phyloP scores from a whole-genome alignment of 495 filamentous ascomycete species.

The Hypomontagnella monticulosa region DNA sequence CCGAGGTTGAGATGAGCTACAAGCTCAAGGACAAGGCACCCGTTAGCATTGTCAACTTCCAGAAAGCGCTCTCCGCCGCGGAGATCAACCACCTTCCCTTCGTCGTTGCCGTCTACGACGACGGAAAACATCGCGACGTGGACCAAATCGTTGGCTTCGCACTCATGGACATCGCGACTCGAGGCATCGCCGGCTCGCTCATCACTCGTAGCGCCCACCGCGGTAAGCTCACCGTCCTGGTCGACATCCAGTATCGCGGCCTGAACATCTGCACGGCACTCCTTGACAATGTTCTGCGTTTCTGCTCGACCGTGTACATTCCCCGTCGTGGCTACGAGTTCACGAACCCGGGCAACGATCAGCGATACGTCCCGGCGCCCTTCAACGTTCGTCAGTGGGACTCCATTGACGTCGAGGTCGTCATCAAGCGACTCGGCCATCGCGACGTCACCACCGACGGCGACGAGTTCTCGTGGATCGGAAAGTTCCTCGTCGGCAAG shows the following conservation, averaged over 20 bases:
- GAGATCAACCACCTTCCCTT: conserved; percentile 48
- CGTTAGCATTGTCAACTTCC: conserved; percentile 31
- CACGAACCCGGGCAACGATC: conserved; percentile 37
- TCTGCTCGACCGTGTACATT: conserved; percentile 39
- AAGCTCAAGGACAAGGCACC: conserved; percentile 46
- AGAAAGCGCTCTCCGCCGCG: conserved; percentile 39
- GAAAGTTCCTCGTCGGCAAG: conserved; percentile 34
- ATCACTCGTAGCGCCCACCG: conserved; percentile 9
- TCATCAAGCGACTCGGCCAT: conserved; percentile 27
- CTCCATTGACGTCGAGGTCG: conserved; percentile 41
- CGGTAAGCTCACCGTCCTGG: conserved; percentile 48
- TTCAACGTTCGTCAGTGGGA: conserved; percentile 39
- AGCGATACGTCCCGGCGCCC: conserved; percentile 27
- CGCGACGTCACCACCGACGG: conserved; percentile 21
- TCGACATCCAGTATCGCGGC: conserved; percentile 46
- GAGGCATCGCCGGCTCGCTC: conserved; percentile 29
- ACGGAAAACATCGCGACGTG: background rate
- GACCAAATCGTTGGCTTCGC: conserved; percentile 50
- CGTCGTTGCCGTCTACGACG: conserved; percentile 51
- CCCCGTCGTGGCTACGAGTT: conserved; percentile 43
- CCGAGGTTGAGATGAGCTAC: conserved; percentile 45
- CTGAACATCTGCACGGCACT: conserved; percentile 50
- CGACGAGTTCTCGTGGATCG: conserved; percentile 45
- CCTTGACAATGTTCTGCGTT: conserved; percentile 48
- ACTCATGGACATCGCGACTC: conserved; percentile 25